Percentiles rank a stretch among this genome's conserved stretches.
phyloP scores from a whole-genome alignment of 1,139 yeast genomes.

The Hemisphaericaspora xylanilytica region DNA sequence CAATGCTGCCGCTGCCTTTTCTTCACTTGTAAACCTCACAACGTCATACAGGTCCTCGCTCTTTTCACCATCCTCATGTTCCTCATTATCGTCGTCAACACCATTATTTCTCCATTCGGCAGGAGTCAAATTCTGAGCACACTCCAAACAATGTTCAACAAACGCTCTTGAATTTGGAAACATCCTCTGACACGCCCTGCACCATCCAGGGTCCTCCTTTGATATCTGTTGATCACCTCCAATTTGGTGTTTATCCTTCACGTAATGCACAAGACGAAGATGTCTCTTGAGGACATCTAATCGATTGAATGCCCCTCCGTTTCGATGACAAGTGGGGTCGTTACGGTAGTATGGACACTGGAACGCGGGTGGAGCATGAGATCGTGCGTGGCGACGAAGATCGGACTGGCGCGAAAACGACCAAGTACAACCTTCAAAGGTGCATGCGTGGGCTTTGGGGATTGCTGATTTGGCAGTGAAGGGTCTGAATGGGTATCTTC shows the following conservation, averaged over 20 bases:
- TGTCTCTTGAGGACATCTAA: conserved; percentile 71
- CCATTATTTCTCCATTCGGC: conserved; percentile 24
- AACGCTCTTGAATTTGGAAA: conserved; percentile 58
- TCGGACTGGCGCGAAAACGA: conserved; percentile 67
- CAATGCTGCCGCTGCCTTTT: conserved; percentile 2
- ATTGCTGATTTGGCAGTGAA: background rate
- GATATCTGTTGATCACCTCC: conserved; percentile 9
- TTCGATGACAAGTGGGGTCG: conserved; percentile 68
- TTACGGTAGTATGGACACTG: conserved; percentile 70
- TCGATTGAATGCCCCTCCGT: conserved; percentile 69
- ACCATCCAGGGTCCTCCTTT: conserved; percentile 59
- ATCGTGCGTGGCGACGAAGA: conserved; percentile 60
- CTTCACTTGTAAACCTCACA: conserved; percentile 1
- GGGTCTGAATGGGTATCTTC: background rate
- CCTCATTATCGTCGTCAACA: background rate
- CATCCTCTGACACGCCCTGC: conserved; percentile 58
- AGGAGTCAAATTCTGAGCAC: conserved; percentile 44
- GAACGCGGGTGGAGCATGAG: conserved; percentile 62
- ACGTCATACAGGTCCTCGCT: background rate
- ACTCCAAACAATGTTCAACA: conserved; percentile 63
- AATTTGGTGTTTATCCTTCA: conserved; percentile 42
- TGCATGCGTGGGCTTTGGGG: conserved; percentile 41
- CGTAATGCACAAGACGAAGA: conserved; percentile 62
- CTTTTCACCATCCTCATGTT: background rate
- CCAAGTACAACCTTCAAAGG: conserved; percentile 58